A percentile compares a stretch with the other conserved stretches of the same genome.
Conservation (phyloP, 306 rosid genomes). For the Vachellia pachyceras region DNA sequence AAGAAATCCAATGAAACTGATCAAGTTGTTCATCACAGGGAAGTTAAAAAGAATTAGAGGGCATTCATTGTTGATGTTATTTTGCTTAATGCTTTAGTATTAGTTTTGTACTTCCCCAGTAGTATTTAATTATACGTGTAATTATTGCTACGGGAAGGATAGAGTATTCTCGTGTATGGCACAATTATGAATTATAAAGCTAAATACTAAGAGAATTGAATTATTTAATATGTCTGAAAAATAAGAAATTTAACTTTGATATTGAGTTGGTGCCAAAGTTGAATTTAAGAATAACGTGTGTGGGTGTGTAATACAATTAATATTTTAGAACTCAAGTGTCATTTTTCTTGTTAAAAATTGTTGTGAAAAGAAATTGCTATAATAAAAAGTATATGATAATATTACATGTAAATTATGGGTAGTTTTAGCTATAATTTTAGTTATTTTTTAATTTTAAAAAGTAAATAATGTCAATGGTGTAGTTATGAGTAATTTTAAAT, state of each 20-base stretch:
- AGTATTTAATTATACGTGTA: constrained; percentile 1
- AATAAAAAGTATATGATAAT: no score
- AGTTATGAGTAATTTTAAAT: no score
- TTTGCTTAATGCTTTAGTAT: constrained; percentile 18
- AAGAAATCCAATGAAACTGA: constrained; percentile 13
- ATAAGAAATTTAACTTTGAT: no score
- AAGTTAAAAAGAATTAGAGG: constrained; percentile 3
- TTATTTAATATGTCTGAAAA: not conserved
- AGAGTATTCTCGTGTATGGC: not conserved
- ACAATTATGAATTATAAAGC: not conserved
- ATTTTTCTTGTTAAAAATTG: no score
- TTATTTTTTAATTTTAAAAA: no score
- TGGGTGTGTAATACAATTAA: no score
- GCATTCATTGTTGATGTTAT: not conserved
- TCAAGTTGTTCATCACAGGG: not conserved
- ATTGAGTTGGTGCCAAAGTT: not conserved
- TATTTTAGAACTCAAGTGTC: not conserved
- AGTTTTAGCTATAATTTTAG: no score
- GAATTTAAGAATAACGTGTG: not conserved
- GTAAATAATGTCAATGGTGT: no score
- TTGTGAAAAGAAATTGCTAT: not conserved
- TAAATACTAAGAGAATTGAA: not conserved
- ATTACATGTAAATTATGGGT: no score
- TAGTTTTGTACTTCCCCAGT: not conserved
- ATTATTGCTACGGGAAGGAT: not conserved